phyloP scores from a whole-genome alignment of 345 rosid genomes.

The Arabidopsis suecica region DNA sequence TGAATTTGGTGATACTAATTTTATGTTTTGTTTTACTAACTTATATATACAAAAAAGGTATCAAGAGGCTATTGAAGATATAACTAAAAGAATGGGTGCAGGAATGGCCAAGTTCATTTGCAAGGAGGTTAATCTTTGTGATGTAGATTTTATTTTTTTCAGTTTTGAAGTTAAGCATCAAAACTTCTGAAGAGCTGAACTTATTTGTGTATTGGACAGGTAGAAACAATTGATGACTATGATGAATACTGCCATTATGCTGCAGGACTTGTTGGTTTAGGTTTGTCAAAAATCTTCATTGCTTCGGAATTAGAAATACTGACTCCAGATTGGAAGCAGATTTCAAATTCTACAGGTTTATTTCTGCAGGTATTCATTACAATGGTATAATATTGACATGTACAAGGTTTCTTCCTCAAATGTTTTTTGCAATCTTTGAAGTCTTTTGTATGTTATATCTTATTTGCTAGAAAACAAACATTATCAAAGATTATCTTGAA shows the following conservation, averaged over 20 bases:
- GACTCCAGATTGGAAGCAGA: slow-evolving; percentile 53
- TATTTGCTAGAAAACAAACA: slow-evolving; percentile 74
- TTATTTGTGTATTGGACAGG: slow-evolving; percentile 49
- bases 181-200: neutral
- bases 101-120: slow-evolving; percentile 93
- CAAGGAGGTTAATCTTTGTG: slow-evolving; percentile 68
- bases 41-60: slow-evolving; percentile 49
- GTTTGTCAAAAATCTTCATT: slow-evolving; percentile 83
- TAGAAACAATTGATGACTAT: slow-evolving; percentile 81
- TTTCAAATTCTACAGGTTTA: slow-evolving; percentile 87
- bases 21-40: neutral
- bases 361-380: slow-evolving; percentile 71
- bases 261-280: slow-evolving; percentile 93
- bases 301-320: slow-evolving; percentile 71
- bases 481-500: slow-evolving; percentile 87
- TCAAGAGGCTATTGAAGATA: slow-evolving; percentile 79
- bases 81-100: slow-evolving; percentile 79
- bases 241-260: slow-evolving; percentile 96
- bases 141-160: neutral
- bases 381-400: neutral
- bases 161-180: slow-evolving; percentile 11
- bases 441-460: neutral
- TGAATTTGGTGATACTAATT: neutral
- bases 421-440: slow-evolving; percentile 11
- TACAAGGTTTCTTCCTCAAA: neutral